Evolutionary conservation across 352 stramenopile genomes (phyloP), one percentile per base, ranked within the genome.

Genomic region (Plasmopara muralis): DNA sequence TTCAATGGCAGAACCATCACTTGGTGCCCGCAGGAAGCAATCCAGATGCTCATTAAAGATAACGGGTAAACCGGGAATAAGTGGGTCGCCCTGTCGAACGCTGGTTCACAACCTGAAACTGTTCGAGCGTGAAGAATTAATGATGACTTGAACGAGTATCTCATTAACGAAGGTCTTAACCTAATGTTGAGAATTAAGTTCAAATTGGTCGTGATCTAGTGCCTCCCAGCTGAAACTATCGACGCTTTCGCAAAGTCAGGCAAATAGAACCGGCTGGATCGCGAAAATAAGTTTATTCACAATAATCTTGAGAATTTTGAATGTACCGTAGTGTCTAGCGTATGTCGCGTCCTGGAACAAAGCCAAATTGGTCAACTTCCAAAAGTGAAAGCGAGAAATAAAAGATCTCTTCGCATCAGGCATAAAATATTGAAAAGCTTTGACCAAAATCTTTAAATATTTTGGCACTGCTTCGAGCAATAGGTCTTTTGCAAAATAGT

Each of bases 181-280:
- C n/a, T 2, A 30, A 30, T 45, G 40, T 7, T 1, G 40, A 29
- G 30, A 45, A 4, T n/a, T n/a, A 9, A 5, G 10, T 13, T 37
- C 25, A 33, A 47, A 47, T n/a, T 25, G 38, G 0, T 30, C 25
- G 0, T 45, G 0, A 18, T 46, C 37, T 10, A 54, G n/a, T 2
- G 28, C 48, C 14, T 39, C 14, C 48, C 48, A 47, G n/a, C 40
- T 46, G 28, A 47, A 25, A 54, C 38, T 54, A 18, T 54, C 48
- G 33, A 41, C 0, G 48, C 48, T 33, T 54, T 46, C 0, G 37
- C 39, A 16, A 47, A 47, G 29, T 47, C 38, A 54, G 38, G 29
- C 25, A 41, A 12, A 54, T 33, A 7, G 48, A 28, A 3, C 48
- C 48, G 10, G 38, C 48, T 8, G 38, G 28, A 29, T 29, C 5